Conservation (phyloP, 805 yeast species). For the Cyberlindnera japonica region DNA sequence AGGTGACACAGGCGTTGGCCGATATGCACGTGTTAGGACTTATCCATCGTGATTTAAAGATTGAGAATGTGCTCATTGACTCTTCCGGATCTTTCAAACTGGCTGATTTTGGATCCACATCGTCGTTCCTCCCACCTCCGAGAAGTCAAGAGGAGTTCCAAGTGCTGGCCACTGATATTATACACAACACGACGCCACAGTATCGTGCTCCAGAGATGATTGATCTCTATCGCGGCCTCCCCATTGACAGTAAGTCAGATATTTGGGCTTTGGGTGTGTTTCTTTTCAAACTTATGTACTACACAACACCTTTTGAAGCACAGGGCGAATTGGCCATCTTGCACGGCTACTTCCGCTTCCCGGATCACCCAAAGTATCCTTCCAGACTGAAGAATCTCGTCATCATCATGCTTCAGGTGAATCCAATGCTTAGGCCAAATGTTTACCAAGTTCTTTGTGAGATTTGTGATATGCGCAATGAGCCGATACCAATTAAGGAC, state of each 20-base stretch:
- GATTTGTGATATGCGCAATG: constrained; percentile 56
- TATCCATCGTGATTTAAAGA: constrained; percentile 90
- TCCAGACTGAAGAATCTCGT: constrained; percentile 71
- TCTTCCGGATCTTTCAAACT: constrained; percentile 65
- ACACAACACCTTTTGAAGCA: constrained; percentile 88
- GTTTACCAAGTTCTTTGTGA: constrained; percentile 72
- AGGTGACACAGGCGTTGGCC: constrained; percentile 72
- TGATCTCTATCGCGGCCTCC: constrained; percentile 75
- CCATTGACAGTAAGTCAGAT: constrained; percentile 89
- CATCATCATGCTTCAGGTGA: constrained; percentile 75
- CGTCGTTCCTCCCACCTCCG: constrained; percentile 70
- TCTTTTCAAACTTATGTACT: constrained; percentile 84
- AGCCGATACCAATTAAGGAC: constrained; percentile 44
- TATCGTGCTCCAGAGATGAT: constrained; percentile 96
- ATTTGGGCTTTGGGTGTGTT: constrained; percentile 97
- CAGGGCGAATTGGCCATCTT: constrained; percentile 83
- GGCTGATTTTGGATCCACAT: constrained; percentile 92
- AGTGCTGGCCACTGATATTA: constrained; percentile 74
- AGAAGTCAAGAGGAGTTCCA: constrained; percentile 69
- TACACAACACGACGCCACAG: constrained; percentile 92
- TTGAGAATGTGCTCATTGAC: constrained; percentile 88
- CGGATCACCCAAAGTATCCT: constrained; percentile 63
- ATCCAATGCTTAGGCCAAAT: constrained; percentile 81
- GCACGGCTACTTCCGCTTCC: constrained; percentile 79
- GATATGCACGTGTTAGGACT: constrained; percentile 75